A percentile compares a stretch with the other conserved stretches of the same genome.
phyloP scores from a whole-genome alignment of 441 rosid species.

The Gossypium schwendimanii region DNA sequence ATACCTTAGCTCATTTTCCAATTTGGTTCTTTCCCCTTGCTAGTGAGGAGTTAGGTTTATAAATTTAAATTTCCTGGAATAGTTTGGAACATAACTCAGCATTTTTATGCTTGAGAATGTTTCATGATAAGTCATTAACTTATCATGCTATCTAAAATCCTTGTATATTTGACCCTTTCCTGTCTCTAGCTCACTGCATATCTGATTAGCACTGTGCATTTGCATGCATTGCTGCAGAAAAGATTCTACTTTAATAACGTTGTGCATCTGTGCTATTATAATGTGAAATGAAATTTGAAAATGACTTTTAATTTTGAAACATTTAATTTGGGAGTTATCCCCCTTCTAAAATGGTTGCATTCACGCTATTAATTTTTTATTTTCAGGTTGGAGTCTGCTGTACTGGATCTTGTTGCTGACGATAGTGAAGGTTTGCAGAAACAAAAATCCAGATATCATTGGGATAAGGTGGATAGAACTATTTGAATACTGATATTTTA shows the following conservation, averaged over 20 bases:
- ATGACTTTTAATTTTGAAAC: neutral
- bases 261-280: neutral
- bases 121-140: neutral
- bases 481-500: conserved; percentile 11
- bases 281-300: neutral
- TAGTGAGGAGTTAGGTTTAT: neutral
- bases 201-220: neutral
- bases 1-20: neutral
- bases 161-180: neutral
- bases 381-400: conserved; percentile 79
- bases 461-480: conserved; percentile 73
- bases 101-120: neutral
- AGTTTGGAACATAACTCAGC: neutral
- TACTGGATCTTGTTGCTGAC: conserved; percentile 90
- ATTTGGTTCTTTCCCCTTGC: neutral
- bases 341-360: neutral
- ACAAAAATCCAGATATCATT: conserved; percentile 66
- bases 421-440: conserved; percentile 70
- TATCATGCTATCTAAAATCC: neutral
- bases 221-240: neutral
- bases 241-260: neutral
- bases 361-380: neutral
- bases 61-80: neutral
- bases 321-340: neutral
- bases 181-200: neutral